Percentiles rank a stretch among this genome's conserved stretches.
phyloP scores from a whole-genome alignment of 2,329 filamentous ascomycete species.

The Thielaviopsis euricoi region DNA sequence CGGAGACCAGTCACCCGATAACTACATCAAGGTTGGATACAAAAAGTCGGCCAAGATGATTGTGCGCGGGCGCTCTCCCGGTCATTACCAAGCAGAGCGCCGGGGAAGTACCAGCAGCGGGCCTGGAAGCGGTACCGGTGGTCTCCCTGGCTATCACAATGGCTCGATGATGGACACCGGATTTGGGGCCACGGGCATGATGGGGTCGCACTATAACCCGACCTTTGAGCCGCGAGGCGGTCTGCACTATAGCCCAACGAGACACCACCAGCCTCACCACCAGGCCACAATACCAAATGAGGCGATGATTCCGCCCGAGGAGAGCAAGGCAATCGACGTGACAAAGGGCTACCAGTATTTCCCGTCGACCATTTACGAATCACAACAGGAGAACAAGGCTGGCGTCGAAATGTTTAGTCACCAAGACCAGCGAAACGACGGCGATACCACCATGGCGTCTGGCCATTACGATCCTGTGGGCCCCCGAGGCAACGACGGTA shows the following conservation, averaged over 20 bases:
- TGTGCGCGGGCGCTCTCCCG: constrained; percentile 68
- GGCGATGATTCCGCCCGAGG: constrained; percentile 32
- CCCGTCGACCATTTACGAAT: constrained; percentile 33
- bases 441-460: constrained; percentile 3
- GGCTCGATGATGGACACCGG: constrained; percentile 25
- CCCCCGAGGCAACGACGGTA: constrained; percentile 14
- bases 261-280: constrained; percentile 29
- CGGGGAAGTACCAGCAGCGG: constrained; percentile 54
- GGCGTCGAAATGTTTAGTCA: constrained; percentile 34
- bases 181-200: constrained; percentile 23
- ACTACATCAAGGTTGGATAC: constrained; percentile 55
- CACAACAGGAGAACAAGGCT: constrained; percentile 25
- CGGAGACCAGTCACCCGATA: constrained; percentile 29
- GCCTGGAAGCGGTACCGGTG: constrained; percentile 45
- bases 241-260: constrained; percentile 21
- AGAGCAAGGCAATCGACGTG: constrained; percentile 31
- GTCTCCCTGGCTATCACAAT: constrained; percentile 32
- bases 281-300: constrained; percentile 29
- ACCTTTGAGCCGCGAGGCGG: constrained; percentile 25
- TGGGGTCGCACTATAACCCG: constrained; percentile 22
- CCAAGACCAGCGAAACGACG: constrained; percentile 15
- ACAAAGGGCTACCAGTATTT: constrained; percentile 40
- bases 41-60: constrained; percentile 68
- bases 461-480: constrained; percentile 20
- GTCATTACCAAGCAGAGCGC: constrained; percentile 60